Percentiles rank a stretch among this genome's conserved stretches.
Evolutionary conservation across 2,329 filamentous ascomycete genomes (phyloP).

Genomic region (Talaromyces atroroseus): DNA sequence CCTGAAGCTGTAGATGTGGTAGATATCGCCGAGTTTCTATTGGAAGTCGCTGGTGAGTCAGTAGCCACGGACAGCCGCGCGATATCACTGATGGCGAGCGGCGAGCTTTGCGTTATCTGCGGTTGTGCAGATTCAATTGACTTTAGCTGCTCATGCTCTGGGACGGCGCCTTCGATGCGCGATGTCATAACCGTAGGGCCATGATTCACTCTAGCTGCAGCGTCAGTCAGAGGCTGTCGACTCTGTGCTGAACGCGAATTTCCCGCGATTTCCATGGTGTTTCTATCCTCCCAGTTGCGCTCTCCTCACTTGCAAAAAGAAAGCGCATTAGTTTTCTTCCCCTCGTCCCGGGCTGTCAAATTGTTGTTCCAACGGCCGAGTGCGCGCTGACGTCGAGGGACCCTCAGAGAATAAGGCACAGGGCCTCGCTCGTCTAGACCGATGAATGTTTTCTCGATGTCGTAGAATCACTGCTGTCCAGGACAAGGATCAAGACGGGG

Average conservation of each 20-base stretch:
- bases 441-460: neutral
- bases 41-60: slow-evolving; percentile 44
- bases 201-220: slow-evolving; percentile 46
- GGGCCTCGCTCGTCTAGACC: neutral
- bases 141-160: slow-evolving; percentile 16
- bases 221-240: slow-evolving; percentile 44
- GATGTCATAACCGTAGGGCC: slow-evolving; percentile 19
- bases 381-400: neutral
- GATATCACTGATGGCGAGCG: slow-evolving; percentile 37
- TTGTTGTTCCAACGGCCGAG: neutral
- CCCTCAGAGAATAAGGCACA: neutral
- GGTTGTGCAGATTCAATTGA: slow-evolving; percentile 18
- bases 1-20: slow-evolving; percentile 52
- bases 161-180: slow-evolving; percentile 11
- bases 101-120: slow-evolving; percentile 26
- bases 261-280: slow-evolving; percentile 19
- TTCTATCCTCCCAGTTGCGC: neutral
- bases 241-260: slow-evolving; percentile 16
- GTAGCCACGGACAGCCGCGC: slow-evolving; percentile 50
- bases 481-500: neutral
- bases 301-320: neutral
- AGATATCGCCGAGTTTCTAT: slow-evolving; percentile 50
- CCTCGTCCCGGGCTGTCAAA: neutral
- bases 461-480: neutral
- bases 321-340: neutral